These are phyloP conservation scores for Lojkania enalia DNA, from an alignment of 2,329 filamentous ascomycete species.

Conservation along the genomic window DNA sequence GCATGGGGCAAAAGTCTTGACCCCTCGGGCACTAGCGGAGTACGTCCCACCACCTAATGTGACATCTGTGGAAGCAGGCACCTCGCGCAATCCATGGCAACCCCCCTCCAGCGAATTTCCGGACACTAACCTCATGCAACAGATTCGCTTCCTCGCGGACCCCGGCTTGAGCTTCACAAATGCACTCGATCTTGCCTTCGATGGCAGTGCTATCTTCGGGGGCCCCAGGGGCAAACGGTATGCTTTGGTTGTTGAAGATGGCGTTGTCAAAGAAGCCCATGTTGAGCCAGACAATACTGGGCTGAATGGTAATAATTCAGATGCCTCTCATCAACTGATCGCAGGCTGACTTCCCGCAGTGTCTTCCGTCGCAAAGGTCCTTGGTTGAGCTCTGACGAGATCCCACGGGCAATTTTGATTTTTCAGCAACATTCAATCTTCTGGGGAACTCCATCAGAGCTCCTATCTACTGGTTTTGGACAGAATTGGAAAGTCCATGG, in stretches of 20 bases:
- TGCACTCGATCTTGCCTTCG: constrained; percentile 80
- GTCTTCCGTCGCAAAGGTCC: constrained; percentile 38
- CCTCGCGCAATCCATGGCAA: constrained; percentile 8
- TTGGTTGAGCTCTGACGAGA: constrained; percentile 26
- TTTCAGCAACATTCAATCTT: no score
- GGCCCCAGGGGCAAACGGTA: constrained; percentile 85
- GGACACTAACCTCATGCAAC: constrained; percentile 16
- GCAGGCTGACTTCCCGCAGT: constrained; percentile 24
- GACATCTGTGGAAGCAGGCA: background rate
- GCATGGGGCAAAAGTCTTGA: constrained; percentile 83
- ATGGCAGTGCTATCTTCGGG: constrained; percentile 78
- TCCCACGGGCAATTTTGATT: no score
- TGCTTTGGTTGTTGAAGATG: constrained; percentile 78
- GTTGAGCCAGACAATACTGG: constrained; percentile 90
- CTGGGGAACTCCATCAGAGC: no score
- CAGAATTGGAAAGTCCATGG: no score
- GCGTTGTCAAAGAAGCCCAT: constrained; percentile 78
- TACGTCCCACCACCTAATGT: constrained; percentile 53
- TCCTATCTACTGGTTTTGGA: no score
- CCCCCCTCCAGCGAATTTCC: background rate
- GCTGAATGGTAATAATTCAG: constrained; percentile 62
- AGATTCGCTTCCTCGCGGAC: constrained; percentile 91
- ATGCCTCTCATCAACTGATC: background rate
- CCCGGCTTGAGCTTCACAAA: constrained; percentile 79
- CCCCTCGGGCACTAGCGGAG: constrained; percentile 71